These are phyloP conservation scores for Phaeosphaeria sp. DNA, from an alignment of 2,329 filamentous ascomycete genomes.

Conservation along the genomic window DNA sequence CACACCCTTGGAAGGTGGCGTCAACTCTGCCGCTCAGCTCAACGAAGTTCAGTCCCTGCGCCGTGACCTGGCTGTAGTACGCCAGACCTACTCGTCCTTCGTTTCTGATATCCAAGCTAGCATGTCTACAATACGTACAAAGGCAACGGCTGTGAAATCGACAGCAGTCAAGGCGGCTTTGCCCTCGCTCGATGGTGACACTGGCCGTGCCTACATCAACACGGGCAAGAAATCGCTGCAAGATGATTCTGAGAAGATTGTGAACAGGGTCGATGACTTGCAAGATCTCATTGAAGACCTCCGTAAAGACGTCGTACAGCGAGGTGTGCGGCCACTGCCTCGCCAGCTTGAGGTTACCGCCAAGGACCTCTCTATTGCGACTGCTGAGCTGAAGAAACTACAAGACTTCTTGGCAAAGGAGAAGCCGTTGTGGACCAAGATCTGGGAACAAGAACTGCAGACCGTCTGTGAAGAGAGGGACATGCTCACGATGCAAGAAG, in stretches of 20 bases:
- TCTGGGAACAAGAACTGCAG: constrained; percentile 98
- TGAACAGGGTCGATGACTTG: constrained; percentile 93
- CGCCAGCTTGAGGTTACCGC: constrained; percentile 87
- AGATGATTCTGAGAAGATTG: constrained; percentile 86
- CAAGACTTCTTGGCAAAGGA: constrained; percentile 90
- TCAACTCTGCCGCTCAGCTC: constrained; percentile 65
- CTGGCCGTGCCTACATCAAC: constrained; percentile 85
- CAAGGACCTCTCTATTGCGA: constrained; percentile 83
- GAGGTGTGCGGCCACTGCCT: constrained; percentile 88
- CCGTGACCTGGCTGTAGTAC: constrained; percentile 86
- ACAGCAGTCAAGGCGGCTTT: constrained; percentile 73
- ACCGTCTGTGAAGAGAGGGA: constrained; percentile 95
- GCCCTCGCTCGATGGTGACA: constrained; percentile 75
- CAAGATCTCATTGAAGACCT: constrained; percentile 96
- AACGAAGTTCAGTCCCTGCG: constrained; percentile 81
- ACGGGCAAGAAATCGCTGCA: constrained; percentile 86
- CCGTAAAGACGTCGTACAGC: constrained; percentile 92
- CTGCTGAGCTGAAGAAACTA: constrained; percentile 89
- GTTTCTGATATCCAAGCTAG: constrained; percentile 86
- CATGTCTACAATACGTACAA: constrained; percentile 82
- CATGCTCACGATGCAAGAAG: constrained; percentile 94
- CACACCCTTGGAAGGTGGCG: constrained; percentile 28
- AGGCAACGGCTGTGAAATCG: constrained; percentile 81
- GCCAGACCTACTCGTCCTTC: constrained; percentile 92
- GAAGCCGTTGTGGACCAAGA: constrained; percentile 98